Percentiles rank a stretch among this genome's conserved stretches.
phyloP scores from a whole-genome alignment of 495 filamentous ascomycete species.

The Hypoxylon subgilvum region DNA sequence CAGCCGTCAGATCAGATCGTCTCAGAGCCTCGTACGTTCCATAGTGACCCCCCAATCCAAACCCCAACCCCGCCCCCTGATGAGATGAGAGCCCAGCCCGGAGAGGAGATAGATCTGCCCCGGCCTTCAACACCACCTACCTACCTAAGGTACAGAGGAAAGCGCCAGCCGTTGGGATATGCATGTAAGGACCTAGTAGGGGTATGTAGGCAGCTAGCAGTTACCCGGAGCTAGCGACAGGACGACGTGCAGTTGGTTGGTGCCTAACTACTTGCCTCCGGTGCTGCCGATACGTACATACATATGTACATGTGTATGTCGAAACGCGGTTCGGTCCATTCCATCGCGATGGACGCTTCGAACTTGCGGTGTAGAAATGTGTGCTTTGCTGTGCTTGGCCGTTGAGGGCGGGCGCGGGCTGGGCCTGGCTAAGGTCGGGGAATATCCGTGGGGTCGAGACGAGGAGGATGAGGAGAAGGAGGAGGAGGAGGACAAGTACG shows the following conservation, averaged over 20 bases:
- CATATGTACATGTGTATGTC: slow-evolving; percentile 1
- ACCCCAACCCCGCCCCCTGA: no score
- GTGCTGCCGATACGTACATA: slow-evolving; percentile 24
- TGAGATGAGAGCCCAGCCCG: no score
- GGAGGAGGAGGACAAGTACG: not conserved
- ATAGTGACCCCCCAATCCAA: no score
- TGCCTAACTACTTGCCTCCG: slow-evolving; percentile 38
- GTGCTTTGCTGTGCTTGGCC: not conserved
- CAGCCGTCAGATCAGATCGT: no score
- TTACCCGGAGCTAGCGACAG: slow-evolving; percentile 22
- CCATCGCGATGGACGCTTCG: slow-evolving; percentile 28
- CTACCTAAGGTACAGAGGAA: no score
- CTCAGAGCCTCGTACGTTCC: no score
- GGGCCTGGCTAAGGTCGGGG: slow-evolving; percentile 30
- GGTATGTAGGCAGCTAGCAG: not conserved
- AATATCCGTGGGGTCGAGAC: slow-evolving; percentile 32
- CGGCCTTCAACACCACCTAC: no score
- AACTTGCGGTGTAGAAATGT: slow-evolving; percentile 35
- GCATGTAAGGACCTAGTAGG: no score
- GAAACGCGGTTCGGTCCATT: no score
- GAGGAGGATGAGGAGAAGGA: slow-evolving; percentile 18
- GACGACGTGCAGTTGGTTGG: slow-evolving; percentile 23
- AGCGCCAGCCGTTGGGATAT: no score
- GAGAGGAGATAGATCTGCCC: no score
- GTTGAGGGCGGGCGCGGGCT: no score